Base-by-base conservation (phyloP, 352 stramenopile species). In the Phytophthora hibernalis region DNA sequence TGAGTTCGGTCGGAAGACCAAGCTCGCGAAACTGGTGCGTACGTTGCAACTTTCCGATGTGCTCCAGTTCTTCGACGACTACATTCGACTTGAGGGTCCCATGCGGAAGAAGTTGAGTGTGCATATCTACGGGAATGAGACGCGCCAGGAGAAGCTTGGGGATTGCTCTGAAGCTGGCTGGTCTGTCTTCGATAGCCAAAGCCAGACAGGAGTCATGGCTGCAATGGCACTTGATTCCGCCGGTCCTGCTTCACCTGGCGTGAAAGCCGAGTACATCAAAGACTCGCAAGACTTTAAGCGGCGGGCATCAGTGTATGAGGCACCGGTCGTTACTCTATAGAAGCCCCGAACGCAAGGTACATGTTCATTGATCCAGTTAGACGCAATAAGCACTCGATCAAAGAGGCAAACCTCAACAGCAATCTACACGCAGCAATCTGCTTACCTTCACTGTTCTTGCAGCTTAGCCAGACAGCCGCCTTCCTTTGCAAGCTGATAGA, bases 61-160 rank as follows among this genome's bases (percentile, higher is more conserved):
- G 30, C 44, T 95, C 13, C 65, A 76, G 30, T 92, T 94, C 59
- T 92, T 91, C 45, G 85, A 96, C 57, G 37, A 53, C 15, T 85
- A 79, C 53, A 84, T 85, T 80, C 54, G 49, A 10, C 13, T 54
- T 11, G 44, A 61, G 16, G 64, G 66, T 5, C 38, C 48, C 12
- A 66, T 72, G 24, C 74, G 74, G 2, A 83, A 72, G 43, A 87
- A 85, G 37, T 54, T 92, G 18, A 91, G 82, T 54, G 76, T 92
- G 8, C 72, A 80, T 16, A 63, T 92, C 13, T 85, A 90, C 43
- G 80, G 80, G 26, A 79, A 82, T 21, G 64, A 74, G n/a, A 71
- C 68, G 5, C 55, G 21, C 13, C 43, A 81, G 7, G 68, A 67
- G 40, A 61, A 54, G 12, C 58, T 76, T 15, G 13, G 22, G 43